These are phyloP conservation scores for Cercospora berteroae DNA, from an alignment of 2,329 filamentous ascomycete genomes.

Conservation along the genomic window DNA sequence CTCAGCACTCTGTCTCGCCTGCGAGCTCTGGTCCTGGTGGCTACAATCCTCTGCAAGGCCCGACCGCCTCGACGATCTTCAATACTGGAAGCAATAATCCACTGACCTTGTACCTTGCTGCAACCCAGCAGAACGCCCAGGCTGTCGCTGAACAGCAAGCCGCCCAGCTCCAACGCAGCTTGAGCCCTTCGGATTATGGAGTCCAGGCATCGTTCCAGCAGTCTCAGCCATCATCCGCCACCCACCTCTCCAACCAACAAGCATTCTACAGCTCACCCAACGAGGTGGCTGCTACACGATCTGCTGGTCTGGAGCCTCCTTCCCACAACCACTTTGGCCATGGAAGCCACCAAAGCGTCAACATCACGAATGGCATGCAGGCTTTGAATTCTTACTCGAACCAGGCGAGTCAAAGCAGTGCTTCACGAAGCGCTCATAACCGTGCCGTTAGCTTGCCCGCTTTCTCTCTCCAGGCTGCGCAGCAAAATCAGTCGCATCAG, in stretches of 20 bases:
- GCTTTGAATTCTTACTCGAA: slow-evolving; percentile 23
- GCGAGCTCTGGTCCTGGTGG: slow-evolving; percentile 59
- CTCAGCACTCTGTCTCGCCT: slow-evolving; percentile 60
- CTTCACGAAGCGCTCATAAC: slow-evolving; percentile 53
- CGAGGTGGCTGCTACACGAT: slow-evolving; percentile 51
- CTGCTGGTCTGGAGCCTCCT: slow-evolving; percentile 35
- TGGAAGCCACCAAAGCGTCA: slow-evolving; percentile 53
- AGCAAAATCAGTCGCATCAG: slow-evolving; percentile 39
- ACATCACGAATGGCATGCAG: slow-evolving; percentile 39
- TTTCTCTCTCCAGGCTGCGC: slow-evolving; percentile 55
- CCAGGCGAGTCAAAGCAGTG: slow-evolving; percentile 53
- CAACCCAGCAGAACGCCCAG: slow-evolving; percentile 65
- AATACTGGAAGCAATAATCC: slow-evolving; percentile 81
- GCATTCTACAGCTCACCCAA: slow-evolving; percentile 71
- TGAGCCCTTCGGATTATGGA: slow-evolving; percentile 58
- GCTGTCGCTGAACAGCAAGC: slow-evolving; percentile 41
- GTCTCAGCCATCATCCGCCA: slow-evolving; percentile 44
- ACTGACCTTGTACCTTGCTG: slow-evolving; percentile 80
- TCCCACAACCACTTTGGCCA: slow-evolving; percentile 48
- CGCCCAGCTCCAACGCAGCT: slow-evolving; percentile 39
- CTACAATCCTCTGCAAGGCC: slow-evolving; percentile 58
- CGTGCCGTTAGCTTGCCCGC: slow-evolving; percentile 86
- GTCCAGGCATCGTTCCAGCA: slow-evolving; percentile 38
- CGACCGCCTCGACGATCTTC: slow-evolving; percentile 70
- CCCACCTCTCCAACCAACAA: slow-evolving; percentile 65